These are phyloP conservation scores for Fusarium stilboides DNA, from an alignment of 2,329 filamentous ascomycete species.

Conservation along the genomic window DNA sequence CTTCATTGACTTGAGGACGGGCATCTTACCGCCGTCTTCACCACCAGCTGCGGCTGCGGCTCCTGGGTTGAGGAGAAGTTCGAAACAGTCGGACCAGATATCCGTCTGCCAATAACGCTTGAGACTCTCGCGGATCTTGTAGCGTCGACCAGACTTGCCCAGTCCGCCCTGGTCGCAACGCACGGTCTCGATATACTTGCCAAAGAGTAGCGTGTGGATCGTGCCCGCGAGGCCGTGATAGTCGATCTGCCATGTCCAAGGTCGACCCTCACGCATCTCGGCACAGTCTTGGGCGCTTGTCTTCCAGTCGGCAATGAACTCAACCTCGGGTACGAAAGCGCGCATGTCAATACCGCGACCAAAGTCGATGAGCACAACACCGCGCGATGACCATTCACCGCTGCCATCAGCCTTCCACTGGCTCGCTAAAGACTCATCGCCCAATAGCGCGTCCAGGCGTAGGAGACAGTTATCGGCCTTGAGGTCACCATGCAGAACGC, in stretches of 20 bases:
- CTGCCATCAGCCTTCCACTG: constrained; percentile 82
- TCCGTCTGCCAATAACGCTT: constrained; percentile 98
- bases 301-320: constrained; percentile 96
- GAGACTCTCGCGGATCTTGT: constrained; percentile 84
- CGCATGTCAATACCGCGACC: constrained; percentile 95
- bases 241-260: constrained; percentile 98
- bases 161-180: constrained; percentile 69
- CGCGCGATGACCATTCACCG: constrained; percentile 84
- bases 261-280: constrained; percentile 93
- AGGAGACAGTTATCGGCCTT: constrained; percentile 97
- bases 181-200: constrained; percentile 91
- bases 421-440: constrained; percentile 64
- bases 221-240: constrained; percentile 93
- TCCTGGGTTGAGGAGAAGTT: constrained; percentile 86
- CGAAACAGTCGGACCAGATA: constrained; percentile 88
- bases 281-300: constrained; percentile 89
- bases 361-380: constrained; percentile 92
- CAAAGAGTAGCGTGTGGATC: constrained; percentile 90
- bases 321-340: constrained; percentile 79
- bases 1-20: constrained; percentile 79
- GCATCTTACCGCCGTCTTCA: constrained; percentile 79
- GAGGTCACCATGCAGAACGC: constrained; percentile 91
- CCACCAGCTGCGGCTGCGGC: constrained; percentile 73
- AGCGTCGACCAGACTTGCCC: constrained; percentile 75
- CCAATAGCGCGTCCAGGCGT: constrained; percentile 74